These are phyloP conservation scores for Colletotrichum sp. DNA, from an alignment of 2,329 filamentous ascomycete species.

Conservation along the genomic window DNA sequence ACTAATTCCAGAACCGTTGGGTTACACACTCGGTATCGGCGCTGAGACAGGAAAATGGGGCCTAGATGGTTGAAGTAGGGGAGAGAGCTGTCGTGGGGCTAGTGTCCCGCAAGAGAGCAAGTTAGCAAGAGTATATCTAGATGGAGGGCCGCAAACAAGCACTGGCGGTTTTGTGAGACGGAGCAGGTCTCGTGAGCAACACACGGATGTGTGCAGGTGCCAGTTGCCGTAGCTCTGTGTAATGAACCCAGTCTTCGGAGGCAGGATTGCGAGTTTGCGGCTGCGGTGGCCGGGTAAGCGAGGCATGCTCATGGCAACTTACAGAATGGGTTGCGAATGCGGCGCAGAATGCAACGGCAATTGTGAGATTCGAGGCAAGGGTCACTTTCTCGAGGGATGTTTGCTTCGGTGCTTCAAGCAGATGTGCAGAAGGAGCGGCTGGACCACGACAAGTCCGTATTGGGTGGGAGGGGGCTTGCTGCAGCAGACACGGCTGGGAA, in stretches of 20 bases:
- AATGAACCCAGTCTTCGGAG: not conserved
- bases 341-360: conserved; percentile 1
- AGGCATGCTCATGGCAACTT: conserved; percentile 9
- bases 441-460: conserved; percentile 18
- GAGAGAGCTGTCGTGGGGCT: not conserved
- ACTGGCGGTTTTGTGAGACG: not conserved
- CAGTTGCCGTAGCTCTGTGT: conserved; percentile 1
- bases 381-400: conserved; percentile 4
- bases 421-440: conserved; percentile 14
- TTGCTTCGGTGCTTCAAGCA: conserved; percentile 2
- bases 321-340: not conserved
- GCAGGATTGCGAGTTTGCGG: not conserved
- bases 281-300: not conserved
- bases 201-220: conserved; percentile 13
- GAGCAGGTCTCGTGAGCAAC: conserved; percentile 15
- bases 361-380: conserved; percentile 6
- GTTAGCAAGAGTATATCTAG: conserved; percentile 21
- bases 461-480: conserved; percentile 12
- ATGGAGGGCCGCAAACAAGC: conserved; percentile 7
- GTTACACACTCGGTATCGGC: conserved; percentile 1
- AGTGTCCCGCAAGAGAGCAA: not conserved
- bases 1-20: not conserved
- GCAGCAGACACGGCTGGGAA: conserved; percentile 9
- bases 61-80: not conserved
- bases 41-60: not conserved